A percentile compares a stretch with the other conserved stretches of the same genome.
These are phyloP conservation scores for Beauveria medogensis DNA, from an alignment of 2,329 filamentous ascomycete genomes.

Conservation along the genomic window DNA sequence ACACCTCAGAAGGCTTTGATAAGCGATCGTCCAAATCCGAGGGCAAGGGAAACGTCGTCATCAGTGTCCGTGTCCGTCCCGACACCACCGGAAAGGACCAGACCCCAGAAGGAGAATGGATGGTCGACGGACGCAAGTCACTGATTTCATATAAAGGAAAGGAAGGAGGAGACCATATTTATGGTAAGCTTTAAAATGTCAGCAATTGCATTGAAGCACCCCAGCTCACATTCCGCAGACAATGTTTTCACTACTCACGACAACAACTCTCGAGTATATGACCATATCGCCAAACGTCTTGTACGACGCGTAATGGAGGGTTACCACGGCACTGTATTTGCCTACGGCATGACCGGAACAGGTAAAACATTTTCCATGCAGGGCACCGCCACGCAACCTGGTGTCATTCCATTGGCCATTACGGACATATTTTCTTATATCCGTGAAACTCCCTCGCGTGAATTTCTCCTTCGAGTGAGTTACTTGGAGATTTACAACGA, in stretches of 20 bases:
- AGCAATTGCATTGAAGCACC: neutral
- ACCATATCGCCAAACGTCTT: slow-evolving; percentile 84
- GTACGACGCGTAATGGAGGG: slow-evolving; percentile 98
- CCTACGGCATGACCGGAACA: slow-evolving; percentile 97
- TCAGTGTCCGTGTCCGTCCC: slow-evolving; percentile 88
- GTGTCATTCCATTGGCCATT: slow-evolving; percentile 93
- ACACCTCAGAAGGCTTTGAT: slow-evolving; percentile 25
- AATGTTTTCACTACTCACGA: slow-evolving; percentile 94
- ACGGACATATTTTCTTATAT: slow-evolving; percentile 99
- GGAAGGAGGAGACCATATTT: slow-evolving; percentile 86
- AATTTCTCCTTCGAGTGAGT: slow-evolving; percentile 91
- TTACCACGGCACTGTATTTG: slow-evolving; percentile 96
- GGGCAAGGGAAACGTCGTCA: slow-evolving; percentile 86
- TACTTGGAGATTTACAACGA: slow-evolving; percentile 99
- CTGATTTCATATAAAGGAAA: slow-evolving; percentile 78
- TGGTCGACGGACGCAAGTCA: slow-evolving; percentile 77
- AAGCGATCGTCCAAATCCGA: slow-evolving; percentile 53
- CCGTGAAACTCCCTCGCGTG: slow-evolving; percentile 85
- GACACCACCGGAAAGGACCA: slow-evolving; percentile 59
- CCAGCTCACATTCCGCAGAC: slow-evolving; percentile 46
- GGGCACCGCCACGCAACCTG: slow-evolving; percentile 87
- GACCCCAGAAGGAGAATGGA: slow-evolving; percentile 73
- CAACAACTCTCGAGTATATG: slow-evolving; percentile 91
- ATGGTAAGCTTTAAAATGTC: slow-evolving; percentile 51
- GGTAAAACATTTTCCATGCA: slow-evolving; percentile 99